Evolutionary conservation across 306 rosid species (phyloP).

Genomic region (Dryas alaskensis): DNA sequence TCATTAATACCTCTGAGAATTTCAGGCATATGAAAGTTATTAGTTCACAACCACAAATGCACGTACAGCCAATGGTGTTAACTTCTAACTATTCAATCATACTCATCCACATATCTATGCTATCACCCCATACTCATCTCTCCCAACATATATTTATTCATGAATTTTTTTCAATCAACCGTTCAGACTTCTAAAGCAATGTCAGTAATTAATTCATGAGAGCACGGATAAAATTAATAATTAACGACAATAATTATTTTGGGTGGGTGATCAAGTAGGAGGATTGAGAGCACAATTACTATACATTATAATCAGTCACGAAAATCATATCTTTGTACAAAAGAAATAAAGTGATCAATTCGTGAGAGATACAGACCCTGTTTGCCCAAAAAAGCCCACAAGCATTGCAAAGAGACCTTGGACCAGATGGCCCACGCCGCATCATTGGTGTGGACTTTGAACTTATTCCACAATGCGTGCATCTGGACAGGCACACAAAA

Average conservation of each 20-base stretch:
- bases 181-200: background rate
- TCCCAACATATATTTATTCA: background rate
- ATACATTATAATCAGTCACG: background rate
- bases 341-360: conserved; percentile 11
- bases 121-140: background rate
- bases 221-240: background rate
- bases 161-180: background rate
- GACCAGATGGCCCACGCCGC: conserved; percentile 97
- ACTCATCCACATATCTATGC: background rate
- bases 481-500: conserved; percentile 49
- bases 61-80: background rate
- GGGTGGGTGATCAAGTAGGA: background rate
- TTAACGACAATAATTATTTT: background rate
- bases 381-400: conserved; percentile 97
- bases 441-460: conserved; percentile 92
- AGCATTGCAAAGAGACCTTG: conserved; percentile 93
- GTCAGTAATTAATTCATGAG: conserved; percentile 1
- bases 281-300: background rate
- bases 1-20: background rate
- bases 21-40: background rate
- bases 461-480: conserved; percentile 85
- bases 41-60: background rate
- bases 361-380: conserved; percentile 59
- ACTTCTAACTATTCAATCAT: background rate
- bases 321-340: background rate